Evolutionary conservation across 1,139 yeast genomes (phyloP).

Genomic region (Debaryomyces nepalensis): DNA sequence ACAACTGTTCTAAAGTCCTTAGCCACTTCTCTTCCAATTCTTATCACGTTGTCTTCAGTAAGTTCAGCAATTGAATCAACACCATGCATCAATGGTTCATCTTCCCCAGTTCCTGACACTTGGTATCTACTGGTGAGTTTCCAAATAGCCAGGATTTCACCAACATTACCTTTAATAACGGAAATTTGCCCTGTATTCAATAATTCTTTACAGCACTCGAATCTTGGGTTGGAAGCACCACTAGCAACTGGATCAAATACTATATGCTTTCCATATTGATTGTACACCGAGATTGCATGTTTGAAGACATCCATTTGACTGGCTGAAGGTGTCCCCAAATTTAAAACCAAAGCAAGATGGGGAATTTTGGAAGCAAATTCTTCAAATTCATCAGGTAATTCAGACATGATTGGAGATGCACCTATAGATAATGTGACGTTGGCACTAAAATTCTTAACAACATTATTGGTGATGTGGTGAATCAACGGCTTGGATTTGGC

Average conservation of each 20-base stretch:
- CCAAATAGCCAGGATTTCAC: conserved; percentile 66
- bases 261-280: conserved; percentile 59
- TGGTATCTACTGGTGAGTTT: conserved; percentile 33
- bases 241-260: conserved; percentile 93
- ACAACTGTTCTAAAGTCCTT: conserved; percentile 61
- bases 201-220: conserved; percentile 49
- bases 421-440: conserved; percentile 87
- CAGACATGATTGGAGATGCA: conserved; percentile 94
- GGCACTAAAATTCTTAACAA: conserved; percentile 89
- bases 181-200: conserved; percentile 63
- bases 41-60: conserved; percentile 31
- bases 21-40: conserved; percentile 59
- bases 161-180: conserved; percentile 84
- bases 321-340: conserved; percentile 74
- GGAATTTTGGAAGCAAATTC: conserved; percentile 65
- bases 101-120: conserved; percentile 40
- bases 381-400: conserved; percentile 64
- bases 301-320: conserved; percentile 48
- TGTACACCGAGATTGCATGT: conserved; percentile 64
- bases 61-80: conserved; percentile 61
- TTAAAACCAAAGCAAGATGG: conserved; percentile 61
- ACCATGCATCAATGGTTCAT: conserved; percentile 63
- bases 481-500: conserved; percentile 56
- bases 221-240: conserved; percentile 74
- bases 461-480: conserved; percentile 88